Conservation (phyloP, 2,329 filamentous ascomycete genomes). For the Xylariales sp. region DNA sequence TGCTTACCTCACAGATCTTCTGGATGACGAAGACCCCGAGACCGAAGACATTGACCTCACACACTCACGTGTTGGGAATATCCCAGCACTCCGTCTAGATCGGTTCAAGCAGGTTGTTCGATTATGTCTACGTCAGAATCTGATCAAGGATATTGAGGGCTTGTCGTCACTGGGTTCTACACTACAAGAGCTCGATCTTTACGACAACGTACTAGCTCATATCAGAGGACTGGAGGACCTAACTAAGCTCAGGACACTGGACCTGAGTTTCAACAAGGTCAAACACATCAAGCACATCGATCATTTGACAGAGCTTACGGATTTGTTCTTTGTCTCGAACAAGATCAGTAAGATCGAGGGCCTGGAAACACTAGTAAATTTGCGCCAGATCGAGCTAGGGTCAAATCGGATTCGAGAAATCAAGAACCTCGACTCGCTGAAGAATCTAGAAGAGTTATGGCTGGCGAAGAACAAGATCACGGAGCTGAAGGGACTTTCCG, state of each 20-base stretch:
- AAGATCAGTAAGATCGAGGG: constrained; percentile 86
- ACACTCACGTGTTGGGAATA: constrained; percentile 78
- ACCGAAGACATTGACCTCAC: constrained; percentile 80
- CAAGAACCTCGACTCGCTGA: constrained; percentile 73
- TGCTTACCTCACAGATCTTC: constrained; percentile 47
- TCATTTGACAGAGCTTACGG: constrained; percentile 71
- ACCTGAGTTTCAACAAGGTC: constrained; percentile 98
- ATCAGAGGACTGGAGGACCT: constrained; percentile 79
- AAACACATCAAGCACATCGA: constrained; percentile 91
- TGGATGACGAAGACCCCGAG: constrained; percentile 55
- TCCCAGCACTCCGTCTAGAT: constrained; percentile 73
- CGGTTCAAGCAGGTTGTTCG: constrained; percentile 73
- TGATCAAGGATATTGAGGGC: constrained; percentile 74
- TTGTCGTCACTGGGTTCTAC: constrained; percentile 61
- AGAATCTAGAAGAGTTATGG: constrained; percentile 84
- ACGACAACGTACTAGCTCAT: constrained; percentile 91
- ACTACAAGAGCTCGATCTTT: constrained; percentile 83
- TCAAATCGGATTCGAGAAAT: constrained; percentile 91
- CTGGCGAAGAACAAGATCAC: constrained; percentile 96
- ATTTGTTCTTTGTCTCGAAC: constrained; percentile 92
- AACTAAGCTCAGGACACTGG: constrained; percentile 69
- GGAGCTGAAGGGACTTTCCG: constrained; percentile 70
- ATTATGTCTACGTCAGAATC: constrained; percentile 89
- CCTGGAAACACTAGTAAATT: constrained; percentile 65
- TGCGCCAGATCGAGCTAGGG: constrained; percentile 84